These are phyloP conservation scores for Metschnikowia continentalis DNA, from an alignment of 805 yeast genomes.

Conservation along the genomic window DNA sequence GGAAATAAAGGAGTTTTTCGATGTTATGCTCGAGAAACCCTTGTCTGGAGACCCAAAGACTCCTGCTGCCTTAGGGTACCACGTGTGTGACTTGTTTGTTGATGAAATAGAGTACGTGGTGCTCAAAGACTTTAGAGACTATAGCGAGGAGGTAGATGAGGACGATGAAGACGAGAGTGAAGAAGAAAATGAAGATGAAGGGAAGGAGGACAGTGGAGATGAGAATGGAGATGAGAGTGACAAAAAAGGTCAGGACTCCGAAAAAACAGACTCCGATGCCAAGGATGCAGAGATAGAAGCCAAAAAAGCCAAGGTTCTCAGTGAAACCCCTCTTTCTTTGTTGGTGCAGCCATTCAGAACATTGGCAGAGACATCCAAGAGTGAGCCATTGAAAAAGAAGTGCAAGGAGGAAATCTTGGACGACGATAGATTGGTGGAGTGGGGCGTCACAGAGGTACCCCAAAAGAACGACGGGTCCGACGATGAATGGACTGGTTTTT, in stretches of 20 bases:
- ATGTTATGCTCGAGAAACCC: slow-evolving; percentile 41
- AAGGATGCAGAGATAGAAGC: slow-evolving; percentile 21
- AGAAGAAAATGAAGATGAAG: slow-evolving; percentile 2
- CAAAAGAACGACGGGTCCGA: slow-evolving; percentile 21
- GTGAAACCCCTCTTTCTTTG: slow-evolving; percentile 47
- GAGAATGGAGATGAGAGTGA: slow-evolving; percentile 24
- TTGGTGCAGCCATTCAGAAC: slow-evolving; percentile 60
- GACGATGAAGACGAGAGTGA: slow-evolving; percentile 9
- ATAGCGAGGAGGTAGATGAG: slow-evolving; percentile 37
- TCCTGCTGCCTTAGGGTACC: slow-evolving; percentile 78
- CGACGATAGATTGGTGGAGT: slow-evolving; percentile 58
- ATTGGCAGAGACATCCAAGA: slow-evolving; percentile 44
- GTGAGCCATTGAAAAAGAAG: slow-evolving; percentile 63
- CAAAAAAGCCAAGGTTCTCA: slow-evolving; percentile 31
- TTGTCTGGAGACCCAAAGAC: slow-evolving; percentile 56
- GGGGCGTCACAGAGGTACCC: slow-evolving; percentile 51
- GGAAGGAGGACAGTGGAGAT: slow-evolving; percentile 25
- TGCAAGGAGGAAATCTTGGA: slow-evolving; percentile 61
- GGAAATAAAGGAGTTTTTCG: slow-evolving; percentile 43
- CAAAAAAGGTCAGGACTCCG: slow-evolving; percentile 26
- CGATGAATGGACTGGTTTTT: slow-evolving; percentile 22
- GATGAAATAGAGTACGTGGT: slow-evolving; percentile 78
- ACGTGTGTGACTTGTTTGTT: slow-evolving; percentile 73
- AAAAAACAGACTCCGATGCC: not conserved
- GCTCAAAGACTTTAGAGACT: slow-evolving; percentile 43